A percentile compares a stretch with the other conserved stretches of the same genome.
Conservation (phyloP, 1,139 yeast species). For the Protomyces lactucae-debilis region DNA sequence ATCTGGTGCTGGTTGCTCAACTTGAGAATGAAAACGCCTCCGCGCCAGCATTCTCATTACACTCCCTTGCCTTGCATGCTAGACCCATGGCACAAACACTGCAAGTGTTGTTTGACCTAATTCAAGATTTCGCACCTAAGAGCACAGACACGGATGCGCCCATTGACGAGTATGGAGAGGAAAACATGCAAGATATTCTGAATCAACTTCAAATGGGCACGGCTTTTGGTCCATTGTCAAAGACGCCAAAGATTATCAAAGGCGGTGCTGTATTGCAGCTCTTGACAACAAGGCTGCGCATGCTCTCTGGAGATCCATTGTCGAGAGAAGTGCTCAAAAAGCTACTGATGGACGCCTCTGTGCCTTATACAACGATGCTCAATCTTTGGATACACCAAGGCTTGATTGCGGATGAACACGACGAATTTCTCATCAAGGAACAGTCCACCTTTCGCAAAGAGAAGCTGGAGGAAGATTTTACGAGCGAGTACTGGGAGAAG, state of each 20-base stretch:
- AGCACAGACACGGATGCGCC: conserved; percentile 31
- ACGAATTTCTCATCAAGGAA: conserved; percentile 70
- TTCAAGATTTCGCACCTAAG: conserved; percentile 37
- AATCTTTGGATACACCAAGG: conserved; percentile 78
- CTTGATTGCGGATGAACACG: conserved; percentile 66
- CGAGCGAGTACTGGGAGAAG: conserved; percentile 84
- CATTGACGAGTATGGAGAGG: conserved; percentile 35
- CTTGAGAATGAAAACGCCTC: conserved; percentile 53
- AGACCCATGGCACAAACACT: conserved; percentile 44
- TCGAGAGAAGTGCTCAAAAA: conserved; percentile 51
- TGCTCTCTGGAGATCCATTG: conserved; percentile 61
- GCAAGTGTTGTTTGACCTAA: conserved; percentile 56
- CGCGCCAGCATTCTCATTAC: conserved; percentile 48
- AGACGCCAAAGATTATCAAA: conserved; percentile 30
- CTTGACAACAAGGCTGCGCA: conserved; percentile 54
- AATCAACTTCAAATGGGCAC: conserved; percentile 33
- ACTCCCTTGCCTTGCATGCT: conserved; percentile 47
- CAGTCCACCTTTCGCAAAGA: conserved; percentile 42
- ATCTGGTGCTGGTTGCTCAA: conserved; percentile 46
- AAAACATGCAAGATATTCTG: conserved; percentile 38
- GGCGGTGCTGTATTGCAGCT: conserved; percentile 49
- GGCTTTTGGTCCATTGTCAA: conserved; percentile 4
- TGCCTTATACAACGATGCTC: conserved; percentile 62
- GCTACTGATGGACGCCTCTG: conserved; percentile 57
- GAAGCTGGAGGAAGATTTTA: conserved; percentile 45